Conservation (phyloP, 2,329 filamentous ascomycete genomes). For the Monascus ruber region DNA sequence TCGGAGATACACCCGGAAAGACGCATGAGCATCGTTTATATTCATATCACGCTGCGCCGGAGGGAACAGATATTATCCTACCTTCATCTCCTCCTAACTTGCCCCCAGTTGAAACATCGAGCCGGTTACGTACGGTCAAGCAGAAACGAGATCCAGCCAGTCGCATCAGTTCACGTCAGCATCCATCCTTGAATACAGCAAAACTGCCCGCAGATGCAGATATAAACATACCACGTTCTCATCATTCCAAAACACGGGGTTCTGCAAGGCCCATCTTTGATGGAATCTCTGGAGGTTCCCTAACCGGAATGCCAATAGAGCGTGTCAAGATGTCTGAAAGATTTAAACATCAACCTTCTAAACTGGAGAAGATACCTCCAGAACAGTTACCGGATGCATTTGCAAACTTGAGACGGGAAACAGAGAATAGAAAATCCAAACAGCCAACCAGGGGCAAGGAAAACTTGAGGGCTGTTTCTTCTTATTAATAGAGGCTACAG, state of each 20-base stretch:
- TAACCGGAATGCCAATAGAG: neutral
- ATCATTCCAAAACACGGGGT: no score
- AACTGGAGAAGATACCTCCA: conserved; percentile 15
- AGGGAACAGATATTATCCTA: conserved; percentile 7
- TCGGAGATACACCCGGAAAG: conserved; percentile 11
- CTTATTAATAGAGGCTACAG: neutral
- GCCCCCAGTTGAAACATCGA: conserved; percentile 12
- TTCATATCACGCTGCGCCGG: conserved; percentile 3
- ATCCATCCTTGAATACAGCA: neutral
- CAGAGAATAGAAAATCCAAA: conserved; percentile 12
- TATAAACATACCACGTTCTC: no score
- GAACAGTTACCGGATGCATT: conserved; percentile 25
- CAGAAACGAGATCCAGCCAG: conserved; percentile 11
- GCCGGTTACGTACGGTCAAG: conserved; percentile 10
- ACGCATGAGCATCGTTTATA: conserved; percentile 3
- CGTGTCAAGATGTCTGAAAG: neutral
- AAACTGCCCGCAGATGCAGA: no score
- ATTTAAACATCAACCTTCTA: conserved; percentile 1
- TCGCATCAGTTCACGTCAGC: conserved; percentile 1
- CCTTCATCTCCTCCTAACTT: conserved; percentile 24
- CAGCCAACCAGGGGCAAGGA: conserved; percentile 19
- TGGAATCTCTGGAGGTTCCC: neutral
- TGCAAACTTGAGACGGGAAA: conserved; percentile 22
- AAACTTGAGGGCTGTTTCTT: conserved; percentile 11
- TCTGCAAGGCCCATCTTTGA: neutral